Percentiles rank a stretch among this genome's conserved stretches.
These are phyloP conservation scores for Platanthera guangdongensis DNA, from an alignment of 106 monocot genomes.

Conservation along the genomic window DNA sequence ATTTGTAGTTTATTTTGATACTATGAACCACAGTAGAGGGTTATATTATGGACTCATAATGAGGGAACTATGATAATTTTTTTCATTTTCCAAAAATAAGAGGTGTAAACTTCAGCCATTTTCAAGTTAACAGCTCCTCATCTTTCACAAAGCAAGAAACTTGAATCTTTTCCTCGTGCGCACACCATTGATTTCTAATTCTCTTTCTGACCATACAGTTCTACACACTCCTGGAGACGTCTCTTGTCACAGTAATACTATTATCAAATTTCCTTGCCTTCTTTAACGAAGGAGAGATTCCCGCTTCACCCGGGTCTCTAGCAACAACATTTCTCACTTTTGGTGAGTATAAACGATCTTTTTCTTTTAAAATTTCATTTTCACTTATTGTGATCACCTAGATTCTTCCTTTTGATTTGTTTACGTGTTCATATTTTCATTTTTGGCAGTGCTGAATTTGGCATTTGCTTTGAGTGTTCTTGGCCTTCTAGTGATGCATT, in stretches of 20 bases:
- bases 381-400: neutral
- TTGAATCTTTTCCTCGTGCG: no score
- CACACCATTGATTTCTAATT: no score
- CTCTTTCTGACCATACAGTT: slow-evolving; percentile 36
- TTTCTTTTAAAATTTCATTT: neutral
- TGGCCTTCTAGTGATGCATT: slow-evolving; percentile 86
- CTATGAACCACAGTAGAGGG: no score
- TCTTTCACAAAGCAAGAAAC: no score
- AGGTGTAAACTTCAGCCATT: no score
- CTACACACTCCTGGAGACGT: slow-evolving; percentile 80
- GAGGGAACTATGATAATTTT: no score
- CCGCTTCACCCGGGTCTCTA: slow-evolving; percentile 70
- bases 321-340: slow-evolving; percentile 86
- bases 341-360: slow-evolving; percentile 29
- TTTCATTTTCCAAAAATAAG: no score
- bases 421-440: neutral
- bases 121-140: no score
- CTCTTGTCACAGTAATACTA: slow-evolving; percentile 63
- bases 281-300: slow-evolving; percentile 71
- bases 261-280: slow-evolving; percentile 74
- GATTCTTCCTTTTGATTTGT: neutral
- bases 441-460: slow-evolving; percentile 62
- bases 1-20: no score
- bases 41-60: no score
- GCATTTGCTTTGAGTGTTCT: slow-evolving; percentile 86